A percentile compares a stretch with the other conserved stretches of the same genome.
Conservation (phyloP, 2,329 filamentous ascomycete species). For the Fusarium praegraminearum region DNA sequence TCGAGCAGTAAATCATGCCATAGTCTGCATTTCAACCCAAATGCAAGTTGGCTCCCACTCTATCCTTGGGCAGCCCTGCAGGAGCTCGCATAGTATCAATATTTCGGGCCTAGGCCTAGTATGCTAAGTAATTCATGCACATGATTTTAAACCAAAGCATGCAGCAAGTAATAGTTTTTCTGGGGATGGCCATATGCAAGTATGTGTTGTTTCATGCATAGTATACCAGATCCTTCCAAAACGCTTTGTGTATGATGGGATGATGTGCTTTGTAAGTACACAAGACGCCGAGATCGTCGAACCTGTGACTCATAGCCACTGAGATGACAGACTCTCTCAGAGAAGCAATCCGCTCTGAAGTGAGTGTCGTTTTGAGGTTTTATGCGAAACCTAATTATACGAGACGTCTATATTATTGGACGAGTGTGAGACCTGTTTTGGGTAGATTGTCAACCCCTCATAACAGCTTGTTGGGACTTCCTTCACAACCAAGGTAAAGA, state of each 20-base stretch:
- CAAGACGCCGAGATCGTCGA: conserved; percentile 7
- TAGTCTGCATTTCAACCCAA: conserved; percentile 21
- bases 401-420: not conserved
- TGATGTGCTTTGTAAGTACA: not conserved
- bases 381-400: not conserved
- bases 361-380: not conserved
- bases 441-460: not conserved
- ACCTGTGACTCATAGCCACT: conserved; percentile 14
- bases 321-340: not conserved
- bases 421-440: not conserved
- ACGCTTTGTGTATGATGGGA: not conserved
- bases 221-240: conserved; percentile 10
- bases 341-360: not conserved
- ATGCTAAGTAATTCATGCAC: conserved; percentile 17
- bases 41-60: not conserved
- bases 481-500: not conserved
- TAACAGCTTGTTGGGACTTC: not conserved
- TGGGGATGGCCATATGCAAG: conserved; percentile 14
- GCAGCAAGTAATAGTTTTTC: conserved; percentile 7
- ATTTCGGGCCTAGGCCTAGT: not conserved
- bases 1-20: conserved; percentile 1
- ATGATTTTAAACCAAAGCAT: conserved; percentile 6
- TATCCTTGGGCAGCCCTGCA: conserved; percentile 30
- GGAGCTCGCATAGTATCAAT: conserved; percentile 11
- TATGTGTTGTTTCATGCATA: conserved; percentile 22